These are phyloP conservation scores for Limnanthes douglasii DNA, from an alignment of 345 rosid species.

Conservation along the genomic window DNA sequence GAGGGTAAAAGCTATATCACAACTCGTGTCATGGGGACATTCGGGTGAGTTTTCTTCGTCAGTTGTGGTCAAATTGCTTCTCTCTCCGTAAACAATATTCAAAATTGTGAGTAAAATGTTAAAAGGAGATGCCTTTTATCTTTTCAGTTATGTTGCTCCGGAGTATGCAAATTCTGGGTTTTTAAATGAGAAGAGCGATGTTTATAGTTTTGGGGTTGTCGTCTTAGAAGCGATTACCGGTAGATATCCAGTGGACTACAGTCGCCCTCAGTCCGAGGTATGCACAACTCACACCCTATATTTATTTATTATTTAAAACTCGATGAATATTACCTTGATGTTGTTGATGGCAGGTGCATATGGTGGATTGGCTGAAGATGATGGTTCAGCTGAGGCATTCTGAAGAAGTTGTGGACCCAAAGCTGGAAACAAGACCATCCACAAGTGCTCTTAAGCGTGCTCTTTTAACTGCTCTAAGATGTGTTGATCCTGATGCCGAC, in stretches of 20 bases:
- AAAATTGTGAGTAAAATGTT: no score
- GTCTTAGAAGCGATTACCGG: slow-evolving; percentile 96
- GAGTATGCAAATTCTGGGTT: slow-evolving; percentile 93
- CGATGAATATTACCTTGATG: no score
- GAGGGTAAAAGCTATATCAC: slow-evolving; percentile 79
- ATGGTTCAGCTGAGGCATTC: slow-evolving; percentile 79
- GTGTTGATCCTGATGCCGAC: slow-evolving; percentile 88
- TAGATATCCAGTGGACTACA: slow-evolving; percentile 91
- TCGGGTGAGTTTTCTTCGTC: slow-evolving; percentile 50
- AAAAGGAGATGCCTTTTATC: no score
- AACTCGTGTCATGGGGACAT: slow-evolving; percentile 97
- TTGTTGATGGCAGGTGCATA: slow-evolving; percentile 43
- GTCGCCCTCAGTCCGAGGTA: slow-evolving; percentile 84
- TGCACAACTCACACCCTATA: slow-evolving; percentile 1
- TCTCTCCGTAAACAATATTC: no score
- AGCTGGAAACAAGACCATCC: slow-evolving; percentile 55
- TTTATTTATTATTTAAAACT: background rate
- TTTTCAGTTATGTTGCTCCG: slow-evolving; percentile 87
- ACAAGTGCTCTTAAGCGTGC: slow-evolving; percentile 82
- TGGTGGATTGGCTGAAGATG: slow-evolving; percentile 94
- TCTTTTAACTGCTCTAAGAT: slow-evolving; percentile 86
- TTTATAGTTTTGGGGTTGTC: slow-evolving; percentile 90
- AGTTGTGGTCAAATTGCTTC: background rate
- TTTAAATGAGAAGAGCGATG: slow-evolving; percentile 90
- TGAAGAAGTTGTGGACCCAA: slow-evolving; percentile 79